A percentile compares a stretch with the other conserved stretches of the same genome.
Conservation (phyloP, 768 basidiomycete species). For the Gyrodon lividus region DNA sequence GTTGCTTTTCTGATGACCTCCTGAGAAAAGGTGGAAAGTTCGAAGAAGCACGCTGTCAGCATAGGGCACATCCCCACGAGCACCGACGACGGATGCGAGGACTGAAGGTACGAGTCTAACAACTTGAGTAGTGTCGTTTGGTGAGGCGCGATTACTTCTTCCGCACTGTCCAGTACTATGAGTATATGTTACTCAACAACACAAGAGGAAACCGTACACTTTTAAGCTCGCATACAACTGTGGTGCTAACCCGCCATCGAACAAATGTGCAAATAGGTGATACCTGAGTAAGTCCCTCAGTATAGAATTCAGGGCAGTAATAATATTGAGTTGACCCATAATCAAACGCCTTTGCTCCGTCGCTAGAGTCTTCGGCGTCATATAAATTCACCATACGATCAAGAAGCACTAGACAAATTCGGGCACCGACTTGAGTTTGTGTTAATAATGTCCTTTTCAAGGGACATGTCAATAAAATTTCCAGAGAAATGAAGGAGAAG, state of each 20-base stretch:
- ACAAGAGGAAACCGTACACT: conserved; percentile 45
- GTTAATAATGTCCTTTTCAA: conserved; percentile 47
- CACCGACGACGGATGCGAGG: conserved; percentile 37
- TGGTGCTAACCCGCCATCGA: conserved; percentile 57
- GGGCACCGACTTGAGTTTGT: conserved; percentile 53
- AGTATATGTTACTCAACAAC: conserved; percentile 5
- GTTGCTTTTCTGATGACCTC: conserved; percentile 50
- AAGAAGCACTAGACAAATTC: conserved; percentile 66
- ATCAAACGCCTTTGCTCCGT: conserved; percentile 70
- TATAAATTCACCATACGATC: conserved; percentile 71
- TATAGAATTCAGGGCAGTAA: conserved; percentile 3
- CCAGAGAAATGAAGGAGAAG: not conserved
- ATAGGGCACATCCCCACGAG: conserved; percentile 53
- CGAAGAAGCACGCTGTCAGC: conserved; percentile 59
- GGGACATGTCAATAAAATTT: not conserved
- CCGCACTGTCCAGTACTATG: conserved; percentile 41
- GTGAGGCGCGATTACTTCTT: conserved; percentile 77
- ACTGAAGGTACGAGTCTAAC: conserved; percentile 79
- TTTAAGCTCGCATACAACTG: conserved; percentile 59
- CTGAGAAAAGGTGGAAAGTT: conserved; percentile 58
- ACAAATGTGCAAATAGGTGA: conserved; percentile 59
- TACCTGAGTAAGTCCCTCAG: conserved; percentile 45
- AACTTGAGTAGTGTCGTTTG: conserved; percentile 88
- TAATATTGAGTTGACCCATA: conserved; percentile 52
- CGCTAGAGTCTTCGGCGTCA: conserved; percentile 63